Base-by-base conservation (phyloP, 768 basidiomycete genomes). In the Pholiota microspora region DNA sequence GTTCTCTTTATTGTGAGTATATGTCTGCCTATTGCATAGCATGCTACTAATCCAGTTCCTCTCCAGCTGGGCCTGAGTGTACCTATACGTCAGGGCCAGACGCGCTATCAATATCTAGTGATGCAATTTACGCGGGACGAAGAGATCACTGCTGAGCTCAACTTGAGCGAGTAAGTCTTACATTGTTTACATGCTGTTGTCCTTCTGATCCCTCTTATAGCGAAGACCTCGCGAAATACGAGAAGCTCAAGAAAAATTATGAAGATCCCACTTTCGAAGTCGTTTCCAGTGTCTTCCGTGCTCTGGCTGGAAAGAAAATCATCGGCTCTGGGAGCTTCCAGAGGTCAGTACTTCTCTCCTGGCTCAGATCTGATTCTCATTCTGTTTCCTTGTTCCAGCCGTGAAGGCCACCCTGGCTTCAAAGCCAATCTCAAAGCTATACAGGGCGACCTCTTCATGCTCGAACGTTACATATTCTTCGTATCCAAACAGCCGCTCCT, bases 41-140 rank as follows among this genome's bases (percentile, higher is more conserved):
- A 15, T 16, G n/a, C 18, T 6, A 28, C 27, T 15, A 31, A 57
- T 28, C 63, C 40, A 56, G 38, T 24, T 35, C 29, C 13, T 53
- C 27, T 56, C 18, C 62, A 95, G 93, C 80, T 99, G 61, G 91
- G 92, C 50, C 78, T 99, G 44, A 93, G 85, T 66, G 91, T 85
- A 23, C 96, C 97, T 1, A 97, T 99, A 57, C 83, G 96, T 44
- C 97, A 98, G 78, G 97, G 97, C 47, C 97, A 98, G 67, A 99
- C 97, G 1, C 81, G 93, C 40, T 98, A 99, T 71, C 96, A 96
- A 53, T 99, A 97, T 68, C 76, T 99, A 18, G 96, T 99, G 53
- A 95, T 98, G 88, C 95, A 97, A 63, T 98, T 97, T 71, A 88
- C 86, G n/a, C 82, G 91, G 54, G 96, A 98, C 61, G 97, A 98